A percentile compares a stretch with the other conserved stretches of the same genome.
phyloP scores from a whole-genome alignment of 1,284 basidiomycete genomes.

The Kalmanozyma brasiliensis region DNA sequence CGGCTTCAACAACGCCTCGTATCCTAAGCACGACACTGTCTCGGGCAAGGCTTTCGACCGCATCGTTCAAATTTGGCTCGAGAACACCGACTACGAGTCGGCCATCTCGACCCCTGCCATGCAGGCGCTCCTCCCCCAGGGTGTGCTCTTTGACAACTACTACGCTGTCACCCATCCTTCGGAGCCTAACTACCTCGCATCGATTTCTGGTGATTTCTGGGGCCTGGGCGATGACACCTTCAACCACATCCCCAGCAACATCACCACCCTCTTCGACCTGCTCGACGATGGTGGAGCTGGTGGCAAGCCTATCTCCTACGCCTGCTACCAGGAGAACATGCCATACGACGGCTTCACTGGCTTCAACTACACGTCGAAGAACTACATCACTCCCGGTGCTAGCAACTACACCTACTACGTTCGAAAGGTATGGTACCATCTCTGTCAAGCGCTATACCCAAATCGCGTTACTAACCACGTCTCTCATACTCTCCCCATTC shows the following conservation, averaged over 20 bases:
- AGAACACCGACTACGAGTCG: slow-evolving; percentile 73
- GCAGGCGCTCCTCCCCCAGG: slow-evolving; percentile 70
- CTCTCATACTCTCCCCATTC: no score
- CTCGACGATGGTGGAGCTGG: slow-evolving; percentile 72
- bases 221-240: slow-evolving; percentile 72
- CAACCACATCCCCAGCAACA: slow-evolving; percentile 68
- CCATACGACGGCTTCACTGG: slow-evolving; percentile 72
- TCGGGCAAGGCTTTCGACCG: slow-evolving; percentile 72
- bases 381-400: slow-evolving; percentile 71
- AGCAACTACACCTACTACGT: slow-evolving; percentile 69
- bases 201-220: slow-evolving; percentile 74
- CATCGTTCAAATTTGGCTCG: slow-evolving; percentile 72
- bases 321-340: slow-evolving; percentile 71
- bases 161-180: slow-evolving; percentile 74
- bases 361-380: slow-evolving; percentile 70
- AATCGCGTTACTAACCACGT: no score
- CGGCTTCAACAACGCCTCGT: slow-evolving; percentile 70
- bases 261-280: slow-evolving; percentile 76
- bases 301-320: slow-evolving; percentile 69
- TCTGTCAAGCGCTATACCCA: no score
- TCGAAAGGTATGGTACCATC: no score
- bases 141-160: slow-evolving; percentile 72
- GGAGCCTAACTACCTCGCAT: slow-evolving; percentile 73
- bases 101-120: slow-evolving; percentile 70
- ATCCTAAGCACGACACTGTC: slow-evolving; percentile 68